phyloP scores from a whole-genome alignment of 257 asterid species.

The Linaria vulgaris region DNA sequence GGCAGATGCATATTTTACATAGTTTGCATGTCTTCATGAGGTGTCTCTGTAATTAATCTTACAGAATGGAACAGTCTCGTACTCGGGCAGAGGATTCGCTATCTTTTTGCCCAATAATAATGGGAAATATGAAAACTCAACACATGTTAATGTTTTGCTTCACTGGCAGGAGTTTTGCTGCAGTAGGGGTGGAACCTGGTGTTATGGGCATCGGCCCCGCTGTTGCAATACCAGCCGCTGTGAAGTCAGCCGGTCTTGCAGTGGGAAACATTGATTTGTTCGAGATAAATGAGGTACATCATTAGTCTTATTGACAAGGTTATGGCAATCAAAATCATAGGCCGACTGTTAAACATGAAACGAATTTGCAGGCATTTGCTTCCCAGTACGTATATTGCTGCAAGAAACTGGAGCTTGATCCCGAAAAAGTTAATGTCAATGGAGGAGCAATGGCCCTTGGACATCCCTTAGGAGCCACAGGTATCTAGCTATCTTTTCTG shows the following conservation, averaged over 20 bases:
- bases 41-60: too few species aligned
- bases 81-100: too few species aligned
- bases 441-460: conserved; percentile 98
- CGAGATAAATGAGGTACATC: conserved; percentile 84
- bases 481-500: conserved; percentile 27
- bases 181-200: conserved; percentile 94
- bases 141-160: background rate
- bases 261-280: conserved; percentile 63
- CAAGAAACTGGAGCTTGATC: conserved; percentile 72
- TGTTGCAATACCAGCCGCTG: conserved; percentile 91
- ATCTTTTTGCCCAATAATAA: too few species aligned
- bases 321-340: conserved; percentile 5
- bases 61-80: too few species aligned
- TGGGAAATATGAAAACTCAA: too few species aligned
- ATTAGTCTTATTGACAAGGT: background rate
- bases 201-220: conserved; percentile 97
- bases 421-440: conserved; percentile 78
- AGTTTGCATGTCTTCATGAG: too few species aligned
- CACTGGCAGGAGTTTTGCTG: conserved; percentile 76
- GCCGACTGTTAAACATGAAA: background rate
- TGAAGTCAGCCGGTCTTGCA: conserved; percentile 80
- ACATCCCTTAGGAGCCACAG: conserved; percentile 94
- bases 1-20: too few species aligned
- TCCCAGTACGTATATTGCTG: conserved; percentile 85
- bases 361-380: conserved; percentile 75